Base-by-base conservation (phyloP, 805 yeast species). In the Brettanomyces bruxellensis region DNA sequence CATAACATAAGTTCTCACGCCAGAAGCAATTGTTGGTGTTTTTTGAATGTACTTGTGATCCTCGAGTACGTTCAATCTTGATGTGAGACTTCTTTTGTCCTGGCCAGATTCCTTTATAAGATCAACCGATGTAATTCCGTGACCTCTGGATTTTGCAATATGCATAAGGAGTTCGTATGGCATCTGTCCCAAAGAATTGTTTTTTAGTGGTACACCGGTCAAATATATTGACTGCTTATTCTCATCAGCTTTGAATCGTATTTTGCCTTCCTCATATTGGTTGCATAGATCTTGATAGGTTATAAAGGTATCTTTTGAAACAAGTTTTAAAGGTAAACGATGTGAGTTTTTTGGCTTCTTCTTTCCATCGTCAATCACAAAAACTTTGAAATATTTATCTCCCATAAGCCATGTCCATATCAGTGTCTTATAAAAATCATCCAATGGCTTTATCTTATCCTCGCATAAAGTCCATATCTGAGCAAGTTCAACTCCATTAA, bases 61-160 rank as follows among this genome's bases (percentile, higher is more conserved):
- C 47, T 71, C 76, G 18, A 84, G 63, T 39, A 71, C 70, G 54
- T 75, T 78, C 45, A 83, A 66, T 53, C 93, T 69, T 1, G 78
- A 69, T 0, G 89, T 79, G 38, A 83, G 67, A 48, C 89, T 81
- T 51, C 91, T 70, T 14, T 81, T 76, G 55, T 84, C 93, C 61
- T 84, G 93, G 7, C 76, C 76, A 0, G 89, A 76, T 18, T 64
- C 68, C 38, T 66, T 64, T 2, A 81, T 75, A 48, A 84, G 65
- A 25, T 76, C 78, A 30, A 78, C 65, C 0, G 90, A 76, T 43
- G 75, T 70, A 13, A 83, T 75, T 8, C 93, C 93, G 1, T 60
- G 54, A 0, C 68, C 63, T 24, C 79, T 79, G 30, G 75, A 58
- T 48, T 70, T 73, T 0, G 89, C 85, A 45, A 84, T 80, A 43